Evolutionary conservation across 495 filamentous ascomycete species (phyloP).

Genomic region (Hypoxylon fragiforme): DNA sequence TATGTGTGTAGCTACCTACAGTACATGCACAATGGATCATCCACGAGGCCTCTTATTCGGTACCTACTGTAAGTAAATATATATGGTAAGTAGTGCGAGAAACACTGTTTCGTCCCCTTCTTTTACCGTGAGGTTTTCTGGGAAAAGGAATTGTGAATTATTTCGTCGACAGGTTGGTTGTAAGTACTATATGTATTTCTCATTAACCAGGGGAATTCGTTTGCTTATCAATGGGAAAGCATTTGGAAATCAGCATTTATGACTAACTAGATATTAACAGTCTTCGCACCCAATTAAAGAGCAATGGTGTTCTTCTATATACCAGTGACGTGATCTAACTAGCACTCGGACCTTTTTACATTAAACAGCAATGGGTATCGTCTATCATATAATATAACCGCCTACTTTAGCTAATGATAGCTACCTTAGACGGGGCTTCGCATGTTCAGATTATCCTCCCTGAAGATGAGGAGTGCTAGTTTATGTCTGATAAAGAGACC

Average conservation of each 20-base stretch:
- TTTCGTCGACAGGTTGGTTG: no score
- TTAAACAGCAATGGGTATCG: constrained; percentile 30
- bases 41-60: no score
- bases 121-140: no score
- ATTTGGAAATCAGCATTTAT: constrained; percentile 13
- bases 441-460: constrained; percentile 73
- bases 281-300: constrained; percentile 7
- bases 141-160: no score
- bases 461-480: constrained; percentile 82
- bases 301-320: constrained; percentile 7
- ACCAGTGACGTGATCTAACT: constrained; percentile 2
- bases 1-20: no score
- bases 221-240: no score
- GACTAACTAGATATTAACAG: not conserved
- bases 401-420: not conserved
- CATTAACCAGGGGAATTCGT: no score
- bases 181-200: no score
- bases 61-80: no score
- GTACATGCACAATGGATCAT: no score
- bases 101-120: no score
- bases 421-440: constrained; percentile 30
- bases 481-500: constrained; percentile 85
- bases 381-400: not conserved
- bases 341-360: constrained; percentile 22
- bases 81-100: no score